A percentile compares a stretch with the other conserved stretches of the same genome.
phyloP scores from a whole-genome alignment of 1,284 basidiomycete genomes.

The Testicularia cyperi region DNA sequence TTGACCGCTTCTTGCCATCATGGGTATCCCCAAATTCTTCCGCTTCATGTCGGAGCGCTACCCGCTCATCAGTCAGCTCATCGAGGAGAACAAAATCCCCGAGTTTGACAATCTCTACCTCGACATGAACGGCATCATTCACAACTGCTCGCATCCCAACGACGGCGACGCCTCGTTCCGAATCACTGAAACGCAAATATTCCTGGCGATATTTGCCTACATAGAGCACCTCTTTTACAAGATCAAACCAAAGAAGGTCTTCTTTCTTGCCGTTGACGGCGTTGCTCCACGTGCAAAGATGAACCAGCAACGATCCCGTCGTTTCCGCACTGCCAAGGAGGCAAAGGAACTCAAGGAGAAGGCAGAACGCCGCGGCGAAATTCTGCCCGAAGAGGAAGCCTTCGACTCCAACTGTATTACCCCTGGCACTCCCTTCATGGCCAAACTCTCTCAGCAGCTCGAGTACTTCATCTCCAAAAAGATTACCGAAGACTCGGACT shows the following conservation, averaged over 20 bases:
- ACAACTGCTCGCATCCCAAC: conserved; percentile 75
- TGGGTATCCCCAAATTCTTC: conserved; percentile 64
- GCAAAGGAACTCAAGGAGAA: conserved; percentile 82
- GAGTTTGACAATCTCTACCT: conserved; percentile 85
- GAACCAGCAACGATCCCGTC: conserved; percentile 85
- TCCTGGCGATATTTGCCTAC: conserved; percentile 93
- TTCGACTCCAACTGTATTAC: conserved; percentile 99
- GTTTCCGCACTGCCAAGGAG: conserved; percentile 93
- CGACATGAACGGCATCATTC: conserved; percentile 98
- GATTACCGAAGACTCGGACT: conserved; percentile 62
- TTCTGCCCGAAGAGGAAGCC: conserved; percentile 85
- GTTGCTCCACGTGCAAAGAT: conserved; percentile 98
- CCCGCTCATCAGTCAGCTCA: conserved; percentile 94
- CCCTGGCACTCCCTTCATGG: conserved; percentile 95
- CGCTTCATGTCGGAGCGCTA: conserved; percentile 80
- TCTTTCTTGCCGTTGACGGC: conserved; percentile 96
- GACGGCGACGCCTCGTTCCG: conserved; percentile 94
- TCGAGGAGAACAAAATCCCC: conserved; percentile 93
- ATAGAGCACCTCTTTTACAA: conserved; percentile 95
- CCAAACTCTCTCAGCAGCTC: conserved; percentile 81
- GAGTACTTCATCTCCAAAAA: conserved; percentile 77
- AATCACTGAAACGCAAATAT: conserved; percentile 88
- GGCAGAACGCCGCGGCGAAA: conserved; percentile 84
- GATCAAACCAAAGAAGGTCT: conserved; percentile 88
- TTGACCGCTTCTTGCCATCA: conserved; percentile 4